A percentile compares a stretch with the other conserved stretches of the same genome.
These are phyloP conservation scores for Hygrophorus pudorinus DNA, from an alignment of 768 basidiomycete species.

Conservation along the genomic window DNA sequence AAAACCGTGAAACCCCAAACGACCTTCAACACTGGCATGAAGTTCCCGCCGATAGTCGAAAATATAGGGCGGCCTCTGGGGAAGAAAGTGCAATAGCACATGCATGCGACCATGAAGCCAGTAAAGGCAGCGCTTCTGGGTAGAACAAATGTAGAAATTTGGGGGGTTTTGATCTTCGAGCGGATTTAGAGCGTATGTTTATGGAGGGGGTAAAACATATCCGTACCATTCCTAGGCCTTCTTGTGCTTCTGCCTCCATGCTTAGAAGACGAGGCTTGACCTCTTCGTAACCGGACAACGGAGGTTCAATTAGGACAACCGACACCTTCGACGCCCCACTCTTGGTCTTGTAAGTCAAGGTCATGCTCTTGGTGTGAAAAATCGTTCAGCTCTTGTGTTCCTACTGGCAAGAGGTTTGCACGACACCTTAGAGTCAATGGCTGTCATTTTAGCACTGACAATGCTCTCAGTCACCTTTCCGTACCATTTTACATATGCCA, in stretches of 20 bases:
- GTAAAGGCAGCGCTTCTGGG: conserved; percentile 21
- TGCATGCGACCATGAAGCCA: conserved; percentile 24
- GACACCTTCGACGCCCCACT: conserved; percentile 37
- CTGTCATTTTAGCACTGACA: conserved; percentile 57
- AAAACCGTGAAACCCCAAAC: conserved; percentile 23
- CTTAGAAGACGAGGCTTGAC: conserved; percentile 70
- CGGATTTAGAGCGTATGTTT: neutral
- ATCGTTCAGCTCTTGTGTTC: neutral
- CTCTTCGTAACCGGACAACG: conserved; percentile 64
- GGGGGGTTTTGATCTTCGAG: conserved; percentile 49
- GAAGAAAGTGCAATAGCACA: conserved; percentile 16
- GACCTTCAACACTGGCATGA: conserved; percentile 16
- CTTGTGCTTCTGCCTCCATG: conserved; percentile 78
- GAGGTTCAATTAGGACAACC: conserved; percentile 56
- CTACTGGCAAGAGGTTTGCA: neutral
- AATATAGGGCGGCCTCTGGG: conserved; percentile 17
- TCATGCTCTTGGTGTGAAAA: conserved; percentile 46
- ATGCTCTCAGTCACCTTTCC: conserved; percentile 52
- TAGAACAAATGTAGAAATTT: conserved; percentile 46
- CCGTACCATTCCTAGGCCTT: conserved; percentile 69
- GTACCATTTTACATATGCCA: conserved; percentile 73
- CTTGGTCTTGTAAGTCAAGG: conserved; percentile 51
- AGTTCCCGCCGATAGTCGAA: conserved; percentile 20
- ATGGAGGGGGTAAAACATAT: neutral
- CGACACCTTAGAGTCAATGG: conserved; percentile 54